Evolutionary conservation across 2,329 filamentous ascomycete species (phyloP).

Genomic region (Hypoxylon sp.): DNA sequence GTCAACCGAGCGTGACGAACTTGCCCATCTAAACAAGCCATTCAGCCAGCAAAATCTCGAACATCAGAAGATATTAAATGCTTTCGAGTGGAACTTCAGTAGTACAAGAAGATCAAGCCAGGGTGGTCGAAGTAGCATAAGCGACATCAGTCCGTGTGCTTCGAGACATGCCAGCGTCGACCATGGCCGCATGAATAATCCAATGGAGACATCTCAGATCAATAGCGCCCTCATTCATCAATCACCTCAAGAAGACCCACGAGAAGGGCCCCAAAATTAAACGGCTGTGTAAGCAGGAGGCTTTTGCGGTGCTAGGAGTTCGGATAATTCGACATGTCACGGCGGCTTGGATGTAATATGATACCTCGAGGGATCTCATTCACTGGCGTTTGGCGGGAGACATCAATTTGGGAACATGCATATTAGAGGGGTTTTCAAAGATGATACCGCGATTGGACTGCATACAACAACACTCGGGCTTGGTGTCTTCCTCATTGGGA

Average conservation of each 20-base stretch:
- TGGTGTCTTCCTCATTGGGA: conserved; percentile 6
- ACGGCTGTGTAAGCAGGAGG: background rate
- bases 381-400: conserved; percentile 20
- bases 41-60: conserved; percentile 55
- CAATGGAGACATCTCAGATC: conserved; percentile 38
- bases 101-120: conserved; percentile 46
- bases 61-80: conserved; percentile 53
- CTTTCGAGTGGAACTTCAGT: conserved; percentile 53
- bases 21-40: conserved; percentile 51
- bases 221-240: conserved; percentile 35
- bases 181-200: conserved; percentile 32
- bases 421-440: conserved; percentile 15
- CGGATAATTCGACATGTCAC: conserved; percentile 7
- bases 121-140: conserved; percentile 45
- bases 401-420: conserved; percentile 8
- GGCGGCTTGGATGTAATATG: conserved; percentile 28
- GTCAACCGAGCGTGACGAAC: conserved; percentile 42
- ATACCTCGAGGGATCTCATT: conserved; percentile 23
- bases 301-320: background rate
- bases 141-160: conserved; percentile 52
- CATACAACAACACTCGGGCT: conserved; percentile 2
- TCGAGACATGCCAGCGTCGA: conserved; percentile 51
- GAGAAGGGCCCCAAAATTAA: conserved; percentile 37
- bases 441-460: too few species aligned
- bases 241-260: conserved; percentile 38